Evolutionary conservation across 192 early-diverging fungal genomes (phyloP).

Genomic region (Haplosporangium gracile): DNA sequence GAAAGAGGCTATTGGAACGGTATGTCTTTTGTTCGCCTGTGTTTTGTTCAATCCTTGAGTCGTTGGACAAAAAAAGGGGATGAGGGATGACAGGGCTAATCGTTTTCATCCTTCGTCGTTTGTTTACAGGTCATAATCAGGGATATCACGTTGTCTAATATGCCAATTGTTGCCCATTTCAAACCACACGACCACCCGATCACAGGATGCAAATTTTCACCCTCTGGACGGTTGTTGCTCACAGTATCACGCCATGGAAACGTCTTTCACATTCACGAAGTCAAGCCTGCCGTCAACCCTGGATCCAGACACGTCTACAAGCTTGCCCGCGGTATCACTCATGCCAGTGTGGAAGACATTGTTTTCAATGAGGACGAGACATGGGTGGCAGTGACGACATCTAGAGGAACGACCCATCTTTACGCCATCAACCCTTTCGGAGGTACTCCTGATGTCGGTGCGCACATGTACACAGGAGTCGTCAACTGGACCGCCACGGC

Average conservation of each 20-base stretch:
- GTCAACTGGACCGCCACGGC: conserved; percentile 54
- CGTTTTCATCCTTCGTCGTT: not conserved
- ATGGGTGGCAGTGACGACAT: conserved; percentile 82
- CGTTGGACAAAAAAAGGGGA: not conserved
- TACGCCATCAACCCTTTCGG: conserved; percentile 77
- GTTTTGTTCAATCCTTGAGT: not conserved
- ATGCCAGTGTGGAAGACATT: conserved; percentile 78
- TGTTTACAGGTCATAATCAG: conserved; percentile 63
- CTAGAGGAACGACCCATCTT: conserved; percentile 81
- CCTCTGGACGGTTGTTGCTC: conserved; percentile 74
- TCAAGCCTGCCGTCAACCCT: conserved; percentile 49
- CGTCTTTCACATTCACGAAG: conserved; percentile 79
- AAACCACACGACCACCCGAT: conserved; percentile 79
- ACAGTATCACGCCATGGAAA: conserved; percentile 81
- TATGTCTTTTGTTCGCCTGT: conserved; percentile 25
- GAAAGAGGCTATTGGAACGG: conserved; percentile 55
- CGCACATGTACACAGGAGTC: conserved; percentile 64
- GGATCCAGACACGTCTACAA: conserved; percentile 72
- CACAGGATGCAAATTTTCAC: conserved; percentile 71
- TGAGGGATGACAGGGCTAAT: not conserved
- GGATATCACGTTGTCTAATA: conserved; percentile 57
- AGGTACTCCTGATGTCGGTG: conserved; percentile 67
- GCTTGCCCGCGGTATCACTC: conserved; percentile 83
- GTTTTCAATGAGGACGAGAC: conserved; percentile 77
- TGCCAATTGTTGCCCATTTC: conserved; percentile 75